A percentile compares a stretch with the other conserved stretches of the same genome.
Evolutionary conservation across 495 filamentous ascomycete genomes (phyloP).

Genomic region (Thermothielavioides terrestris): DNA sequence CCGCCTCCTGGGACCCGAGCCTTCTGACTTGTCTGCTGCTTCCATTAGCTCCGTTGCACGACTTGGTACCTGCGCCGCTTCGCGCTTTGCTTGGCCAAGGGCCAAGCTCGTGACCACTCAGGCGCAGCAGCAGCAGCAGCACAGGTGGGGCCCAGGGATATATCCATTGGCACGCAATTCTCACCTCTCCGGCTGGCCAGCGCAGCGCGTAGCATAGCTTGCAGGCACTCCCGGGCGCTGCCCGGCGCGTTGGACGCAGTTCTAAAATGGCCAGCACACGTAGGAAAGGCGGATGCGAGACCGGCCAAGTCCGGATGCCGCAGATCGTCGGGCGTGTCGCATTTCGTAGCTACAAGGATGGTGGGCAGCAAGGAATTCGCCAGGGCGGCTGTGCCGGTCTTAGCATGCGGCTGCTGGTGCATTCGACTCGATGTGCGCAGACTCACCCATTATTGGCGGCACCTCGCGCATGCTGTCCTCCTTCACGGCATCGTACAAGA

Average conservation of each 20-base stretch:
- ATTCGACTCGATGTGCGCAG: background rate
- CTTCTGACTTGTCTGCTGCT: conserved; percentile 21
- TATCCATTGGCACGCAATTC: conserved; percentile 22
- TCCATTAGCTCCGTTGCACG: conserved; percentile 14
- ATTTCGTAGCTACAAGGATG: conserved; percentile 76
- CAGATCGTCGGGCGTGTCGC: conserved; percentile 55
- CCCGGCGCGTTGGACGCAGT: conserved; percentile 62
- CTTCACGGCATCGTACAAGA: conserved; percentile 79
- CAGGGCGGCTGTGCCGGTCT: conserved; percentile 54
- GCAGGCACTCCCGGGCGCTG: conserved; percentile 69
- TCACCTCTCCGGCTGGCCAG: conserved; percentile 57
- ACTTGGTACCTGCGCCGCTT: background rate
- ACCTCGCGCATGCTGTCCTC: conserved; percentile 58
- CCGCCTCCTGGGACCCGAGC: conserved; percentile 25
- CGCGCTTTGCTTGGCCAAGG: background rate
- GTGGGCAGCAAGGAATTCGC: conserved; percentile 58
- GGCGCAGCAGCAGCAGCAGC: background rate
- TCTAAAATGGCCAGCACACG: conserved; percentile 60
- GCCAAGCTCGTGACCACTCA: background rate
- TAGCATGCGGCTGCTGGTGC: conserved; percentile 2
- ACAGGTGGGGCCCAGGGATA: too few relatives aligned
- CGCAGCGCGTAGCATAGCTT: conserved; percentile 62
- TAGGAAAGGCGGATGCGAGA: conserved; percentile 52
- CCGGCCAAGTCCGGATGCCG: conserved; percentile 51
- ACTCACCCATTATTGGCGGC: conserved; percentile 64